Evolutionary conservation across 129 eudicot species (phyloP).

Genomic region (Daucus carota): DH1_v3.0 NC_030381.2:2232001-2232500

Average conservation of each 20-base stretch:
- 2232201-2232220: slow-evolving; percentile 42
- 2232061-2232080: neutral
- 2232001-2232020: neutral
- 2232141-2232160: neutral
- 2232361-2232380: slow-evolving; percentile 87
- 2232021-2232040: neutral
- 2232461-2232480: neutral
- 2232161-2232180: neutral
- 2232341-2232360: slow-evolving; percentile 72
- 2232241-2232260: slow-evolving; percentile 94
- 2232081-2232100: too few species aligned
- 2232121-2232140: neutral
- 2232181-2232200: neutral
- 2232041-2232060: neutral
- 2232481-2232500: neutral
- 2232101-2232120: neutral
- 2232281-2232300: slow-evolving; percentile 65
- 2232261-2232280: slow-evolving; percentile 89
- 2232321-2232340: slow-evolving; percentile 41
- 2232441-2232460: neutral
- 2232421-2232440: neutral
- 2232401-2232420: neutral
- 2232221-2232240: slow-evolving; percentile 55
- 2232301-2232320: slow-evolving; percentile 25
- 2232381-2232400: neutral